These are phyloP conservation scores for Fraxinus baroniana DNA, from an alignment of 305 asterid genomes.

Conservation along the genomic window DNA sequence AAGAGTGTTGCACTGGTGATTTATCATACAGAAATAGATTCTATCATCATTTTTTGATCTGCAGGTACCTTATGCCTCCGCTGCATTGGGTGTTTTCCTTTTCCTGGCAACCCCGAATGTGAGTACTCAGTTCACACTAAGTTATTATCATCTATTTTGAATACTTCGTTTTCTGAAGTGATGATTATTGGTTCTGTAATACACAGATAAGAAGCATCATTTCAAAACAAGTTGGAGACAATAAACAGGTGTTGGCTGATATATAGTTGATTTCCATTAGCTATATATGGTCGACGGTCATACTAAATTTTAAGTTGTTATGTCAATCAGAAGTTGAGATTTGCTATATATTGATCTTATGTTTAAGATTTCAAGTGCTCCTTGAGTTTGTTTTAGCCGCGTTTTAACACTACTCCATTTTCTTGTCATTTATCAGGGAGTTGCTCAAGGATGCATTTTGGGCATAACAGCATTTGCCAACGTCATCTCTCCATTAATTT, in stretches of 20 bases:
- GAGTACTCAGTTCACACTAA: slow-evolving; percentile 23
- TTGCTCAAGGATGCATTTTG: slow-evolving; percentile 43
- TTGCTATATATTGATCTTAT: not conserved
- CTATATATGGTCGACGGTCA: not conserved
- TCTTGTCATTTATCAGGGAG: slow-evolving; percentile 21
- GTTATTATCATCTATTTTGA: not conserved
- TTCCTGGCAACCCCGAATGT: slow-evolving; percentile 40
- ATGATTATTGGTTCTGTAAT: not conserved
- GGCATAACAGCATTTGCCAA: slow-evolving; percentile 47
- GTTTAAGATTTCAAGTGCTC: not conserved
- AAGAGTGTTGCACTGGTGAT: not conserved
- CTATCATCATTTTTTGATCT: not conserved
- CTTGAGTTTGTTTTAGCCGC: not conserved
- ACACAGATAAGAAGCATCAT: slow-evolving; percentile 48
- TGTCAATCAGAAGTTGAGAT: not conserved
- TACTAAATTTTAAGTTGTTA: not conserved
- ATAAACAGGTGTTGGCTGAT: slow-evolving; percentile 40
- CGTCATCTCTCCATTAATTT: slow-evolving; percentile 44
- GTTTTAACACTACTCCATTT: not conserved
- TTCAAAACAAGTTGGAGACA: slow-evolving; percentile 52
- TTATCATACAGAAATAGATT: not conserved
- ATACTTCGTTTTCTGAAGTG: slow-evolving; percentile 10
- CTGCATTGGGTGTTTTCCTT: slow-evolving; percentile 35
- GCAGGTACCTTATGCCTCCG: slow-evolving; percentile 55
- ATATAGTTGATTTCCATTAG: not conserved